These are phyloP conservation scores for Osmozyma mogii DNA, from an alignment of 805 yeast genomes.

Conservation along the genomic window DNA sequence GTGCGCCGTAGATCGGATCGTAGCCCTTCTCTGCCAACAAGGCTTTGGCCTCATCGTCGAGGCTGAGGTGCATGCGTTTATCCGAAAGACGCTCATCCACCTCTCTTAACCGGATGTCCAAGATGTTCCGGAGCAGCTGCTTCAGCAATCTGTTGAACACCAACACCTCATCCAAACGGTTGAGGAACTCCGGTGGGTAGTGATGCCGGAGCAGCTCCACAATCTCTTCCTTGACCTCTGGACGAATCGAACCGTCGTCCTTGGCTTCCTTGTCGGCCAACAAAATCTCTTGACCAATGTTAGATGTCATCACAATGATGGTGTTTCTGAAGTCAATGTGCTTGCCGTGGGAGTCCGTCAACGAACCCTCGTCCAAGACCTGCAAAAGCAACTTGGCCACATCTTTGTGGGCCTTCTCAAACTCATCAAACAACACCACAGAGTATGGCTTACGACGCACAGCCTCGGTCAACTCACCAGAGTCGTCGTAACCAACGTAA, in stretches of 20 bases:
- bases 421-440: constrained; percentile 88
- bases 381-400: constrained; percentile 85
- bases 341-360: constrained; percentile 93
- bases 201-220: constrained; percentile 57
- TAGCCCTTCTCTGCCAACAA: constrained; percentile 84
- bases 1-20: constrained; percentile 88
- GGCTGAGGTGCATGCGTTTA: constrained; percentile 58
- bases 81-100: constrained; percentile 71
- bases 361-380: constrained; percentile 89
- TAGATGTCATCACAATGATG: constrained; percentile 92
- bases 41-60: constrained; percentile 58
- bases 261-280: constrained; percentile 53
- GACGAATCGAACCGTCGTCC: constrained; percentile 53
- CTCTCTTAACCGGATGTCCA: constrained; percentile 77
- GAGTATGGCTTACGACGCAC: constrained; percentile 93
- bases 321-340: constrained; percentile 92
- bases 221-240: constrained; percentile 48
- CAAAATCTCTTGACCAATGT: constrained; percentile 88
- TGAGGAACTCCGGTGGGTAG: constrained; percentile 93
- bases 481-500: constrained; percentile 91
- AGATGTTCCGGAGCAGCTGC: constrained; percentile 65
- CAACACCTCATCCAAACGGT: constrained; percentile 88
- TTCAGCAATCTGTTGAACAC: constrained; percentile 88
- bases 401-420: constrained; percentile 95
- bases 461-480: constrained; percentile 95